Evolutionary conservation across 2,329 filamentous ascomycete genomes (phyloP).

Genomic region (Hypomyces rosellus): DNA sequence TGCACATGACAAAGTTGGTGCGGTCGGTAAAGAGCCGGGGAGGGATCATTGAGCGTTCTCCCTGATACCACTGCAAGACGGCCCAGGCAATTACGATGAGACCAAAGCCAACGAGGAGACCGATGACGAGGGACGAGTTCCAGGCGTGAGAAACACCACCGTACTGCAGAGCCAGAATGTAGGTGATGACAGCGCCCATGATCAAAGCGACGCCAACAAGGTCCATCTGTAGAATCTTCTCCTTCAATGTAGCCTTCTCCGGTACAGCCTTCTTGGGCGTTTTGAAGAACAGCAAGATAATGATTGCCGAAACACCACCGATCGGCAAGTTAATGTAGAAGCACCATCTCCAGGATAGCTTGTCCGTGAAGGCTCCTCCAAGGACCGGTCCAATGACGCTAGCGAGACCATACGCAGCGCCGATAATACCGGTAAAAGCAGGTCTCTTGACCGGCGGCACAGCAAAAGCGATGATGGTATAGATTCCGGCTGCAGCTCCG

Average conservation of each 20-base stretch:
- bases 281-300: conserved; percentile 36
- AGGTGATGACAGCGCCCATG: conserved; percentile 37
- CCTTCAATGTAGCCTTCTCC: conserved; percentile 28
- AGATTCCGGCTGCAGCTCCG: conserved; percentile 41
- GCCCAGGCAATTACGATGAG: conserved; percentile 29
- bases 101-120: conserved; percentile 35
- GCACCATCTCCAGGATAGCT: conserved; percentile 34
- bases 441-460: conserved; percentile 30
- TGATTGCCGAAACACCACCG: conserved; percentile 27
- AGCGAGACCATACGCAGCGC: conserved; percentile 30
- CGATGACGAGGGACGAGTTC: conserved; percentile 35
- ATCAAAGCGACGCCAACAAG: conserved; percentile 38
- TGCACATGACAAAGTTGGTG: conserved; percentile 30
- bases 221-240: conserved; percentile 45
- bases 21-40: conserved; percentile 33
- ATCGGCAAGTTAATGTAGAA: conserved; percentile 36
- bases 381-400: conserved; percentile 31
- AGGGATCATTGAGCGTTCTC: conserved; percentile 40
- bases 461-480: conserved; percentile 44
- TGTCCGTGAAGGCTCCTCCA: conserved; percentile 32
- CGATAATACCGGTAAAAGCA: conserved; percentile 33
- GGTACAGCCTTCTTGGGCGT: conserved; percentile 34
- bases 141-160: conserved; percentile 39
- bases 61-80: conserved; percentile 34
- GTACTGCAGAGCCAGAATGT: conserved; percentile 43